Conservation (phyloP, 2,329 filamentous ascomycete genomes). For the Knufia fluminis region DNA sequence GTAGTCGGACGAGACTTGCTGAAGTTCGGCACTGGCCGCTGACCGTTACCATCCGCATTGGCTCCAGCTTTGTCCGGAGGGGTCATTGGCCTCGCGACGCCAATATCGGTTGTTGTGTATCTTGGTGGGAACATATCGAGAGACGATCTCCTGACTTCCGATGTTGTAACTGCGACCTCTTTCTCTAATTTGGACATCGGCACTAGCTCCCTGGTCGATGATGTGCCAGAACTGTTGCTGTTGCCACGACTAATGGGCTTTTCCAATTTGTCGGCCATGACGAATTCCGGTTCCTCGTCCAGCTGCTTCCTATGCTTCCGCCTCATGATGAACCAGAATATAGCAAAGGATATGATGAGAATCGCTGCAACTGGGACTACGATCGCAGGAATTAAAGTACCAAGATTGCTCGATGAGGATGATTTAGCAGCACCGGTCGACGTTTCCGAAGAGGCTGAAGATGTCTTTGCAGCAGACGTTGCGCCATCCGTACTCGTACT, state of each 20-base stretch:
- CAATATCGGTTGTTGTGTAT: constrained; percentile 17
- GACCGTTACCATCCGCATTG: not conserved
- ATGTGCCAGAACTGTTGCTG: constrained; percentile 17
- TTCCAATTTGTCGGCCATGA: constrained; percentile 21
- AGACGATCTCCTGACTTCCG: constrained; percentile 11
- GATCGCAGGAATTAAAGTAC: constrained; percentile 21
- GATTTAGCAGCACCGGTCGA: constrained; percentile 28
- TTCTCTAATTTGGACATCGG: constrained; percentile 5
- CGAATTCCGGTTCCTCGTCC: constrained; percentile 20
- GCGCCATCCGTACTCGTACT: constrained; percentile 4
- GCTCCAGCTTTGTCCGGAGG: constrained; percentile 11
- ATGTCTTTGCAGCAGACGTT: constrained; percentile 28
- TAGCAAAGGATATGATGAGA: constrained; percentile 17
- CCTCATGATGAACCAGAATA: constrained; percentile 23
- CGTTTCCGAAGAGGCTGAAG: constrained; percentile 32
- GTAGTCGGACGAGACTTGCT: constrained; percentile 14
- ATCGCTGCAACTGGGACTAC: constrained; percentile 20
- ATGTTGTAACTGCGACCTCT: constrained; percentile 10
- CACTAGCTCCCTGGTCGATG: constrained; percentile 9
- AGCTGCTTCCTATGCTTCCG: constrained; percentile 18
- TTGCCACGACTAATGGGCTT: constrained; percentile 20
- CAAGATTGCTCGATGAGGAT: constrained; percentile 25
- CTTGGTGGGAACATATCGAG: constrained; percentile 14
- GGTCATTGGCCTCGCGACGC: constrained; percentile 15
- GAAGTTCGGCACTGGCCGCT: constrained; percentile 15